phyloP scores from a whole-genome alignment of 345 rosid species.

The Gynandropsis gynandra region DNA sequence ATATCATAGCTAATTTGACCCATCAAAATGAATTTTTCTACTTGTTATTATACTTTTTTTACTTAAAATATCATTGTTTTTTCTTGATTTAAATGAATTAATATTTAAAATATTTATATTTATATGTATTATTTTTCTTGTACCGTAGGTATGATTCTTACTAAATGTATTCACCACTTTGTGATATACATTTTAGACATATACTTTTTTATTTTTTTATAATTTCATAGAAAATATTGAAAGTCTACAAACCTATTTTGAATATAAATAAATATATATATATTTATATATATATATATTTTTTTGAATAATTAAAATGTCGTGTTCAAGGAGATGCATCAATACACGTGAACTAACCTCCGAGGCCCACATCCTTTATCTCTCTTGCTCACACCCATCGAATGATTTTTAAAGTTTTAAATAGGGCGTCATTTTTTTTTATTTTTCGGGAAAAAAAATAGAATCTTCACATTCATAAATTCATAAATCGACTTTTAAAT shows the following conservation, averaged over 20 bases:
- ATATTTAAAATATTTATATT: no score
- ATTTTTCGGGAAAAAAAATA: constrained; percentile 12
- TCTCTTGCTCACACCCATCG: constrained; percentile 39
- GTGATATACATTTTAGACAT: no score
- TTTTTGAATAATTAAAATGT: constrained; percentile 23
- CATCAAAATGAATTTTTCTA: no score
- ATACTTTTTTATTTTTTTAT: no score
- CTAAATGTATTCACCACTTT: no score
- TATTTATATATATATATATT: background rate
- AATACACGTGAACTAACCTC: constrained; percentile 91
- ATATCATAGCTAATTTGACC: no score
- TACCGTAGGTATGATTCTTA: no score
- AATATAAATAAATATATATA: no score
- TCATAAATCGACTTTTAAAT: constrained; percentile 7
- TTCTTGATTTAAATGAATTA: no score
- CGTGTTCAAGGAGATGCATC: constrained; percentile 38
- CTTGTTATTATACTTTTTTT: no score
- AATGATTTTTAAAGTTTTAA: constrained; percentile 23
- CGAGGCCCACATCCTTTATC: constrained; percentile 44
- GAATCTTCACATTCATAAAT: background rate
- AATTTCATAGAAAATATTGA: background rate
- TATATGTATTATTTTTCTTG: no score
- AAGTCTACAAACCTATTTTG: background rate
- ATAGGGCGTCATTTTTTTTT: background rate
- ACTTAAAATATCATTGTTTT: no score